Base-by-base conservation (phyloP, 2,329 filamentous ascomycete genomes). In the Cladosporium cucumerinum region DNA sequence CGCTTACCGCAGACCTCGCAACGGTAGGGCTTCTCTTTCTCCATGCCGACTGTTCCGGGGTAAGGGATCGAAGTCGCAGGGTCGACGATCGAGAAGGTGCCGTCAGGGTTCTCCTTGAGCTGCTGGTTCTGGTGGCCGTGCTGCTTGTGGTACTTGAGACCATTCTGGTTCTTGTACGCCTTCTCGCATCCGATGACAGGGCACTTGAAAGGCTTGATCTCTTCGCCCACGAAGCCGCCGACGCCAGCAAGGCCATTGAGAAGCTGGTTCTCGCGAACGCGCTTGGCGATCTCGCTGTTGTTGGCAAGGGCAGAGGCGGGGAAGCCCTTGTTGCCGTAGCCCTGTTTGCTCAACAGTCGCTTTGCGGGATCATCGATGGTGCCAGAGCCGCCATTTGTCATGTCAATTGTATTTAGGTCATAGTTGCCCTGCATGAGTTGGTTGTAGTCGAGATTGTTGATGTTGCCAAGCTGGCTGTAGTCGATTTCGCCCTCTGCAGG, bases 161-260 rank as follows among this genome's bases (percentile, higher is more conserved):
- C 95, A 72, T 99, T 99, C 77, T 98, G 95, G 78, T 99, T 99
- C 84, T 99, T 99, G 82, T 99, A 99, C 0, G 95, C 94, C 83
- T 99, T 99, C 78, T 98, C 95, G 74, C 95, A 99, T 6, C 95
- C 95, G 76, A 99, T 96, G 59, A 99, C 95, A 1, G 95, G 95
- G 74, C 95, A 99, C 76, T 93, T 91, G 84, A 97, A 99, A 0
- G 95, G 95, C 80, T 98, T 99, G 73, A 96, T 92, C 76, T 99
- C 94, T 76, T 98, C 94, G 18, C 89, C 89, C 65, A 86, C 84
- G 74, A 78, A 79, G 74, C 70, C 78, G 70, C 75, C 74, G 25
- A 80, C 77, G 26, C 79, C 79, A 26, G 79, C 78, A 23, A 78
- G 78, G 32, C 84, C 84, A 34, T 85, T 85, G 68, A 87, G 79